These are phyloP conservation scores for Ananas comosus DNA, from an alignment of 176 grass and related monocot species.

Conservation along the genomic window DNA sequence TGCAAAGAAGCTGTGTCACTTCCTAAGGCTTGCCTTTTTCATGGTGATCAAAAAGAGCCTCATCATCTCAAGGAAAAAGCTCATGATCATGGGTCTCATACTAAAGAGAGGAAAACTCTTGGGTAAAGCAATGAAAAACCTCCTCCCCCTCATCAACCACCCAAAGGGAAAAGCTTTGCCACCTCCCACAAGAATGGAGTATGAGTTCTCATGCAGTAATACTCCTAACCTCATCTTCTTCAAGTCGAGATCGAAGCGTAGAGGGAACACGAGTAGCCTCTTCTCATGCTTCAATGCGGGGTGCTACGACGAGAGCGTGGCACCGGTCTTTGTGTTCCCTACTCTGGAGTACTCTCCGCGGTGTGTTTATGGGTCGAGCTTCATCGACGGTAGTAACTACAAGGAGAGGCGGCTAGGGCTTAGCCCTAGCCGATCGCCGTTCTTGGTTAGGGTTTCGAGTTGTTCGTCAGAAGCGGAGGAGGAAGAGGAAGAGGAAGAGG, in stretches of 20 bases:
- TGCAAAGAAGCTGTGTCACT: neutral
- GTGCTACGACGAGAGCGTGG: neutral
- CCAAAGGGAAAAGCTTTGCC: neutral
- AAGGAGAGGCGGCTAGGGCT: neutral
- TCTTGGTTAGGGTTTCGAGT: neutral
- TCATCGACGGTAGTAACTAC: neutral
- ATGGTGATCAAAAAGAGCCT: slow-evolving; percentile 6
- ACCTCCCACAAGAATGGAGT: slow-evolving; percentile 23
- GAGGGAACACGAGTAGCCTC: neutral
- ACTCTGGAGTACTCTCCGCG: neutral
- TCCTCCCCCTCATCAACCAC: slow-evolving; percentile 25
- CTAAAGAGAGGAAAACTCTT: slow-evolving; percentile 34
- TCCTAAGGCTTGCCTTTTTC: neutral
- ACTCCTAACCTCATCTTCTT: slow-evolving; percentile 47
- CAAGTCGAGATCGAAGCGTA: slow-evolving; percentile 9
- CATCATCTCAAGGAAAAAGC: slow-evolving; percentile 10
- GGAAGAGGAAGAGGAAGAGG: slow-evolving; percentile 9
- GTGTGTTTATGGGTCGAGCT: neutral
- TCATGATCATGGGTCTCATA: slow-evolving; percentile 17
- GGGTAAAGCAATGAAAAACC: slow-evolving; percentile 28
- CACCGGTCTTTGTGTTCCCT: too few species aligned
- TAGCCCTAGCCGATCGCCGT: neutral
- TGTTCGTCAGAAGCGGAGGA: slow-evolving; percentile 1
- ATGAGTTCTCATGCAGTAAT: slow-evolving; percentile 66
- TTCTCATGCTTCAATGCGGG: slow-evolving; percentile 22